Evolutionary conservation across 495 filamentous ascomycete genomes (phyloP).

Genomic region (Thozetella sp.): DNA sequence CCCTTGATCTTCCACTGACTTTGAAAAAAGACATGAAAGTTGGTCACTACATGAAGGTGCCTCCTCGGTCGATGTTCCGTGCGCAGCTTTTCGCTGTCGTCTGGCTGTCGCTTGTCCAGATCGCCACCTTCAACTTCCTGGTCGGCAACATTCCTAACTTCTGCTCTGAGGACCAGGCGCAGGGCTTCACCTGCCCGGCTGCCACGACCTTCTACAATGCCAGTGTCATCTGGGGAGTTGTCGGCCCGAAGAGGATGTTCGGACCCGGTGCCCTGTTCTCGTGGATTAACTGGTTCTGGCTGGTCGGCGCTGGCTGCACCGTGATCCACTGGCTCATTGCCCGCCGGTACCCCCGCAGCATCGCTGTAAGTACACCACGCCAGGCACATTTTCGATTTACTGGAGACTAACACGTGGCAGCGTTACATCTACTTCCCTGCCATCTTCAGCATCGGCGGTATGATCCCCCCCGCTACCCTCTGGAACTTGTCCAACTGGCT

Average conservation of each 20-base stretch:
- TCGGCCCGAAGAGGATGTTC: conserved; percentile 59
- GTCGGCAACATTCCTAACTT: conserved; percentile 61
- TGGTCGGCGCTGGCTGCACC: conserved; percentile 60
- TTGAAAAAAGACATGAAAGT: conserved; percentile 44
- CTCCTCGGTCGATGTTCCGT: conserved; percentile 66
- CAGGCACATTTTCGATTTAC: not conserved
- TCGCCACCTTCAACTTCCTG: conserved; percentile 68
- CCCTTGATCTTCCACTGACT: not conserved
- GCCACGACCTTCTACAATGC: conserved; percentile 68
- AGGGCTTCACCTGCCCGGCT: conserved; percentile 65
- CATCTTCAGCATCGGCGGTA: conserved; percentile 63
- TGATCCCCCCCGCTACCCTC: conserved; percentile 65
- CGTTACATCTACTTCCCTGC: conserved; percentile 68
- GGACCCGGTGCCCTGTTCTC: conserved; percentile 63
- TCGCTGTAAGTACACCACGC: conserved; percentile 7
- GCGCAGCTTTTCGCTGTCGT: conserved; percentile 66
- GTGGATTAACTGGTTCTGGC: conserved; percentile 69
- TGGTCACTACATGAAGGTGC: conserved; percentile 74
- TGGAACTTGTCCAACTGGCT: conserved; percentile 71
- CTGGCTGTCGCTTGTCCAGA: conserved; percentile 65
- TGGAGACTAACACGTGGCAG: conserved; percentile 12
- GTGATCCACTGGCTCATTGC: conserved; percentile 62
- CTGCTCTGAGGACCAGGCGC: conserved; percentile 56
- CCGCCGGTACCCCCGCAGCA: conserved; percentile 55
- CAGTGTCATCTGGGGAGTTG: conserved; percentile 50